Evolutionary conservation across 352 stramenopile species (phyloP).

Genomic region (Phytophthora kernoviae): DNA sequence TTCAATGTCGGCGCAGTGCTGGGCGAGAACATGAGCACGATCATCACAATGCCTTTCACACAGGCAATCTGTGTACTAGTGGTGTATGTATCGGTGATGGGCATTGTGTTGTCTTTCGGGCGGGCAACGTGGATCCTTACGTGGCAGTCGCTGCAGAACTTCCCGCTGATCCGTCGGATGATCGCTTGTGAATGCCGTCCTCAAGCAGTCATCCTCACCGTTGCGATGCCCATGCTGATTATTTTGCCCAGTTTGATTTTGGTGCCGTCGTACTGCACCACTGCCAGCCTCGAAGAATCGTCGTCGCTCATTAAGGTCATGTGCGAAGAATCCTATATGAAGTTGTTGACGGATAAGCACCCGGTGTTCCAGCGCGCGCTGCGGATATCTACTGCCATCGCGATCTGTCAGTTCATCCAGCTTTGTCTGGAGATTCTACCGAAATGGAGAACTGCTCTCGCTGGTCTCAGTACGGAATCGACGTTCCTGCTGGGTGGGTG

Average conservation of each 20-base stretch:
- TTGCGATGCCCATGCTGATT: slow-evolving; percentile 73
- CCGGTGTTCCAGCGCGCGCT: slow-evolving; percentile 85
- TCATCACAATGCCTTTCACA: slow-evolving; percentile 78
- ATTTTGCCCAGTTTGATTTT: slow-evolving; percentile 80
- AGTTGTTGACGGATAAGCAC: slow-evolving; percentile 82
- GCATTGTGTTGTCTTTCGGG: slow-evolving; percentile 83
- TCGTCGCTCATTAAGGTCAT: slow-evolving; percentile 52
- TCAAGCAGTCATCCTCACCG: slow-evolving; percentile 79
- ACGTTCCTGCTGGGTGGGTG: slow-evolving; percentile 68
- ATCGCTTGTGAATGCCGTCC: slow-evolving; percentile 78
- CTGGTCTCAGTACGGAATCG: slow-evolving; percentile 47
- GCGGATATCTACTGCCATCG: slow-evolving; percentile 79
- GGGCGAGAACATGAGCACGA: slow-evolving; percentile 86
- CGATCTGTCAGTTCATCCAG: slow-evolving; percentile 86
- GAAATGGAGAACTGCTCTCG: slow-evolving; percentile 65
- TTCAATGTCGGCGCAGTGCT: slow-evolving; percentile 87
- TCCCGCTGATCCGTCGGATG: slow-evolving; percentile 86
- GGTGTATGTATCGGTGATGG: slow-evolving; percentile 85
- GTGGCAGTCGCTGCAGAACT: slow-evolving; percentile 88
- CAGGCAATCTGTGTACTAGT: slow-evolving; percentile 80
- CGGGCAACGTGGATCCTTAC: slow-evolving; percentile 89
- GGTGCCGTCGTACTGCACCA: slow-evolving; percentile 63
- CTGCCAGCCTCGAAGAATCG: slow-evolving; percentile 29
- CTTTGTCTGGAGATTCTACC: slow-evolving; percentile 84
- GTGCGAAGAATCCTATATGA: slow-evolving; percentile 85